Base-by-base conservation (phyloP, 1,139 yeast genomes). In the Suhomyces ambrosiae region DNA sequence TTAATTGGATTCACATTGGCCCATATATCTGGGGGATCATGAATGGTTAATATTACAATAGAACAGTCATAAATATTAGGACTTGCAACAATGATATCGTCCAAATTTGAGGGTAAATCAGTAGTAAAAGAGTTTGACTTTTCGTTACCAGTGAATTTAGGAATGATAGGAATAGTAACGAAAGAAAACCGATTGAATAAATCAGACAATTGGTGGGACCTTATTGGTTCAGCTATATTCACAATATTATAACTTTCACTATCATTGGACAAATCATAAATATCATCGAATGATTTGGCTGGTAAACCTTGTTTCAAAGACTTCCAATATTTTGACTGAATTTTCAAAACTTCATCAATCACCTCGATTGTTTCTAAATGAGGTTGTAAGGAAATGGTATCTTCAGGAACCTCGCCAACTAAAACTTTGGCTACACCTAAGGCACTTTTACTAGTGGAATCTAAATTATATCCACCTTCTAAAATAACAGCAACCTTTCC, bases 381-480 rank as follows among this genome's bases (percentile, higher is more conserved):
- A 3, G 95, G 95, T 37, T 80, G 75, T 16, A 65, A 63, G 3
- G 74, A 62, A 29, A 74, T 68, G 13, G 89, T 74, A 48, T 78
- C 79, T 42, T 86, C 95, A 0, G 98, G 97, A 4, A 97, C 95
- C 56, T 92, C 98, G 3, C 98, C 98, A 22, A 94, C 75, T 34
- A 94, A 68, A 0, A 87, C 94, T 57, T 89, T 89, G 7, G 97
- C 86, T 2, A 92, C 97, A 0, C 95, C 94, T 36, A 92, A 67
- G 0, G 98, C 98, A 48, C 95, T 85, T 34, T 79, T 80, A 25
- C 96, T 87, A 48, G 89, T 92, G 1, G 97, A 80, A 51, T 89
- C 96, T 44, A 94, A 70, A 56, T 89, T 92, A 59, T 94, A 94
- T 1, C 99, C 99, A 46, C 99, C 98, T 69, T 94, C 99, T 33